These are phyloP conservation scores for Xerocomellus amylosporus DNA, from an alignment of 768 basidiomycete species.

Conservation along the genomic window DNA sequence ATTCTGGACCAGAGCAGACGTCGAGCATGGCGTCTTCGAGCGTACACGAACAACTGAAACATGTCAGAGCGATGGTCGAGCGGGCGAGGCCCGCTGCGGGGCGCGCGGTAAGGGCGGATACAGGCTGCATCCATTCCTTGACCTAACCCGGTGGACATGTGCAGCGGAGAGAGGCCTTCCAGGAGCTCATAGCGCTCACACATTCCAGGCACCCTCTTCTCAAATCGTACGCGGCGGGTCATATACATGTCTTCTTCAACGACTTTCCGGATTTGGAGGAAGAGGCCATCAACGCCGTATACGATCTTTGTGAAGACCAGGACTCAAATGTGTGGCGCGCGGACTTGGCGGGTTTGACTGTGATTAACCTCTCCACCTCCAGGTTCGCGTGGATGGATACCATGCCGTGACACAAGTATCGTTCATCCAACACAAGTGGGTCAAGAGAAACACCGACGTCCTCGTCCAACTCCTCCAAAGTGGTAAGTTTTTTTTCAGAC, in stretches of 20 bases:
- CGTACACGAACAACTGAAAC: slow-evolving; percentile 15
- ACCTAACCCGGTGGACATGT: slow-evolving; percentile 12
- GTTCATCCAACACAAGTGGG: slow-evolving; percentile 49
- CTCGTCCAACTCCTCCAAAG: slow-evolving; percentile 73
- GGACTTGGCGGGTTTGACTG: slow-evolving; percentile 5
- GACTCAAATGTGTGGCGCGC: slow-evolving; percentile 42
- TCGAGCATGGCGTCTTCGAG: slow-evolving; percentile 22
- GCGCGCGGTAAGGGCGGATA: slow-evolving; percentile 34
- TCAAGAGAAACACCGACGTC: slow-evolving; percentile 72
- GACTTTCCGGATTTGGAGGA: slow-evolving; percentile 74
- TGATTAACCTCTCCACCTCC: slow-evolving; percentile 2
- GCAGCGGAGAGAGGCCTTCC: slow-evolving; percentile 53
- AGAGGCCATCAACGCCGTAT: slow-evolving; percentile 71
- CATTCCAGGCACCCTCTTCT: slow-evolving; percentile 45
- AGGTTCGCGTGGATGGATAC: slow-evolving; percentile 75
- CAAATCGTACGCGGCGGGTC: slow-evolving; percentile 56
- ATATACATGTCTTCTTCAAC: slow-evolving; percentile 57
- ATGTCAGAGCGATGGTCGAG: slow-evolving; percentile 38
- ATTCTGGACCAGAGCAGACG: background rate
- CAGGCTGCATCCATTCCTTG: background rate
- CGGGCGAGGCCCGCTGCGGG: slow-evolving; percentile 42
- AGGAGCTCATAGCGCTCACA: slow-evolving; percentile 51
- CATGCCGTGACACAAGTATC: slow-evolving; percentile 53
- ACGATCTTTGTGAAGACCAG: slow-evolving; percentile 74
- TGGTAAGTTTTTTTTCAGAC: slow-evolving; percentile 45